A percentile compares a stretch with the other conserved stretches of the same genome.
These are phyloP conservation scores for Deinandra increscens DNA, from an alignment of 129 eudicot species.

Conservation along the genomic window DNA sequence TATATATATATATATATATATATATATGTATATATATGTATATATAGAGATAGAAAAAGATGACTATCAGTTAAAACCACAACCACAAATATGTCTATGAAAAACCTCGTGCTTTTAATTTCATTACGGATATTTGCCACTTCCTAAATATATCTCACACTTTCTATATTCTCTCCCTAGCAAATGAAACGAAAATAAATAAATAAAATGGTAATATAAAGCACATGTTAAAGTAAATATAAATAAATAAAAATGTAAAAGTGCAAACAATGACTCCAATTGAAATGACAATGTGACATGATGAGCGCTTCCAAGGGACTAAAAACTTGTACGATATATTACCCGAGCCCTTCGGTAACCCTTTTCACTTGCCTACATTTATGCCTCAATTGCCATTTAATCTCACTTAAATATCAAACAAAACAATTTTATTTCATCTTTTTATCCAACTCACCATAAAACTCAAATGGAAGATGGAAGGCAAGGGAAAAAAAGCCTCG, in stretches of 20 bases:
- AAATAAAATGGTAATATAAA: too few relatives aligned
- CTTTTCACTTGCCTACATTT: conserved; percentile 55
- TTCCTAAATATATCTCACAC: too few relatives aligned
- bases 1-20: too few relatives aligned
- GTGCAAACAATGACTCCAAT: not conserved
- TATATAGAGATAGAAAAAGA: too few relatives aligned
- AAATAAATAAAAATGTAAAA: not conserved
- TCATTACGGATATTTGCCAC: too few relatives aligned
- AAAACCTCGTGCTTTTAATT: too few relatives aligned
- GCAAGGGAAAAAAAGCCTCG: conserved; percentile 47
- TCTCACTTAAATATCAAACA: conserved; percentile 33
- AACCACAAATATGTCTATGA: too few relatives aligned
- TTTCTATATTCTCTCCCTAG: too few relatives aligned
- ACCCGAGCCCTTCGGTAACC: conserved; percentile 39
- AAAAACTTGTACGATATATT: conserved; percentile 41
- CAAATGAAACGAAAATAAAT: too few relatives aligned
- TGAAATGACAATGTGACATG: conserved; percentile 18
- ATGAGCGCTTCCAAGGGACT: conserved; percentile 63
- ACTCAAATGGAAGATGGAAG: conserved; percentile 58
- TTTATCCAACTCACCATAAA: conserved; percentile 32
- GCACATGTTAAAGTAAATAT: not conserved
- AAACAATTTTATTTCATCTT: conserved; percentile 20
- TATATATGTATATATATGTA: too few relatives aligned
- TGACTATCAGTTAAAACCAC: too few relatives aligned
- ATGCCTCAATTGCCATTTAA: conserved; percentile 42